Base-by-base conservation (phyloP, 768 basidiomycete genomes). In the Termitomyces sp. region DNA sequence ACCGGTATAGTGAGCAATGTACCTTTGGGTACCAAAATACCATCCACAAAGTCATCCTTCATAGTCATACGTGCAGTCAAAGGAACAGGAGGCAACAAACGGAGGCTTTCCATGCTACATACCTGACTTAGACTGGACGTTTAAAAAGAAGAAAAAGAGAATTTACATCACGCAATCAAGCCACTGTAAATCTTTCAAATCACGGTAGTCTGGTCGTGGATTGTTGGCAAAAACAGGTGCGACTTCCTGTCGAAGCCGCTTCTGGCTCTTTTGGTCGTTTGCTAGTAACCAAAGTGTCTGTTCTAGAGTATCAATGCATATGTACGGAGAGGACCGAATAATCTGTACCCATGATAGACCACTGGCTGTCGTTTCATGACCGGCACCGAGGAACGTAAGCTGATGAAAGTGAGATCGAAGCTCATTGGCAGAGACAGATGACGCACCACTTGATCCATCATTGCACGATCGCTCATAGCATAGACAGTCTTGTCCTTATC, bases 361-460 rank as follows among this genome's bases (percentile, higher is more conserved):
- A 46, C 77, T 74, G 0, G 80, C 78, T 12, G 77, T 79, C 5
- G 78, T 79, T 66, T 74, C 74, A 56, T 75, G 75, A 12, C 75
- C 79, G 16, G 80, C 79, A 1, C 75, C 77, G 13, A 81, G 65
- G 68, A 81, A 80, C 4, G 80, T 81, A 9, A 81, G 62, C 77
- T 78, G 41, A 9, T 22, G n/a, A n/a, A n/a, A n/a, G n/a, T n/a
- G n/a, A n/a, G n/a, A n/a, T n/a, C n/a, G n/a, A n/a, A n/a, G n/a
- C n/a, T n/a, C n/a, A n/a, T n/a, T n/a, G n/a, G n/a, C 22, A 39
- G 29, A 29, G 33, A 60, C 6, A 29, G 28, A 20, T n/a, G n/a
- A n/a, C n/a, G n/a, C n/a, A n/a, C 79, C 42, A 81, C 77, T 71
- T 82, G 81, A 51, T 80, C 79, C 68, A 81, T 77, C 76, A 81